These are phyloP conservation scores for Globisporangium megalacanthum DNA, from an alignment of 352 stramenopile species.

Conservation along the genomic window DNA sequence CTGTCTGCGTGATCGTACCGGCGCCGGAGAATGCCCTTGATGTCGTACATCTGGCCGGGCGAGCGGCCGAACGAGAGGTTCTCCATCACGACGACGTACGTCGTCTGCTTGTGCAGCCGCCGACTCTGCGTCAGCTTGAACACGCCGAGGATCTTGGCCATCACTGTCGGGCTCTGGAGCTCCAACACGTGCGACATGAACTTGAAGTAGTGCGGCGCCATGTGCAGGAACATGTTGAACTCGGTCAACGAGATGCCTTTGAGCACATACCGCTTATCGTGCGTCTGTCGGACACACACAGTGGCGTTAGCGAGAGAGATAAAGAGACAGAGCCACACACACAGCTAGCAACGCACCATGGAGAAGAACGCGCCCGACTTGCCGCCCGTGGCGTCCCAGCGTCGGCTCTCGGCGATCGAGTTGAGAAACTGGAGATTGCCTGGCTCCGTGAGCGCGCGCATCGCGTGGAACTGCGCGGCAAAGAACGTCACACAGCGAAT, in stretches of 20 bases:
- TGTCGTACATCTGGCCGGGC: conserved; percentile 78
- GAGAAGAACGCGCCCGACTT: conserved; percentile 87
- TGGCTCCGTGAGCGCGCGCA: conserved; percentile 55
- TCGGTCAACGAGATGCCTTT: conserved; percentile 84
- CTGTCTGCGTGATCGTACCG: conserved; percentile 47
- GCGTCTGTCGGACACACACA: conserved; percentile 31
- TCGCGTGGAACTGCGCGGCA: conserved; percentile 74
- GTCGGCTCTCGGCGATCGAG: conserved; percentile 70
- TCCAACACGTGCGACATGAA: conserved; percentile 72
- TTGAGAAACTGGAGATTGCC: conserved; percentile 80
- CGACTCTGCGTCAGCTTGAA: conserved; percentile 72
- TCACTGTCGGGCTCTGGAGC: conserved; percentile 49
- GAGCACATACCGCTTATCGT: conserved; percentile 81
- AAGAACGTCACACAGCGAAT: conserved; percentile 78
- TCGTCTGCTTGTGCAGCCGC: conserved; percentile 64
- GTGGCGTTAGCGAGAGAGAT: neutral
- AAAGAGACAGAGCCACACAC: neutral
- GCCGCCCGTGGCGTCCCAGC: conserved; percentile 70
- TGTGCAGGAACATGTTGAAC: conserved; percentile 90
- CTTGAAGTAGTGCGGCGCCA: conserved; percentile 85
- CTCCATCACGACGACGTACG: conserved; percentile 86
- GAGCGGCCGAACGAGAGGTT: conserved; percentile 79
- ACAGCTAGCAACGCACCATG: conserved; percentile 37
- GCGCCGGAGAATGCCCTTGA: conserved; percentile 79
- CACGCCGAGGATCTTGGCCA: conserved; percentile 81